Evolutionary conservation across 1,139 yeast genomes (phyloP), one percentile per base, ranked within the genome.

Genomic region (Pichia sp.): DNA sequence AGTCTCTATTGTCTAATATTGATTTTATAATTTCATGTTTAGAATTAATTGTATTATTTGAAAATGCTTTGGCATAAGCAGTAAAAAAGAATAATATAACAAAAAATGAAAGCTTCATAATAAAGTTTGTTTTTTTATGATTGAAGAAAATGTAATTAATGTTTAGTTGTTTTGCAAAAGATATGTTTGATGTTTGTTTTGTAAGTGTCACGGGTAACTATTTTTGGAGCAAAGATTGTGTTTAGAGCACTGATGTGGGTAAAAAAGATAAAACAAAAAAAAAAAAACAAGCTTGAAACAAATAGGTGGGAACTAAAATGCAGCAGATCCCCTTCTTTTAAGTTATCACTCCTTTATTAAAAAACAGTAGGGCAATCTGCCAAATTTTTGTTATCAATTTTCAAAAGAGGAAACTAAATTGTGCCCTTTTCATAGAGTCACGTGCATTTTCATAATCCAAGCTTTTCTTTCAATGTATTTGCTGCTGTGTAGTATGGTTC

Each of bases 401-500:
- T 23, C 23, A 5, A 39, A 39, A 13, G 5, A 2, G 16, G 25
- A 35, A 35, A 12, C 20, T 39, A 7, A 7, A 13, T 9, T 11
- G 27, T 39, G 25, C 22, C 36, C 27, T 7, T 20, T 27, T 40
- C 36, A 22, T 30, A 36, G 15, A 15, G 7, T 23, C 24, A 32
- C 25, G 30, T n/a, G 36, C 16, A n/a, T 7, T 9, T 3, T 40
- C 36, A 37, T 7, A 47, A 29, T n/a, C 41, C 41, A n/a, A 62
- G 43, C 37, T 54, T 56, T n/a, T 40, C n/a, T 32, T 50, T 53
- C 20, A 68, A 57, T n/a, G 54, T 61, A 32, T 55, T 44, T 0
- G 84, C 84, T n/a, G 79, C 68, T 0, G 68, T 68, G 26, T 68
- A 52, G 57, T 79, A 80, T 0, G 73, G 70, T 35, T 60, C 47